Evolutionary conservation across 2,329 filamentous ascomycete genomes (phyloP).

Genomic region (Xylaria arbuscula): DNA sequence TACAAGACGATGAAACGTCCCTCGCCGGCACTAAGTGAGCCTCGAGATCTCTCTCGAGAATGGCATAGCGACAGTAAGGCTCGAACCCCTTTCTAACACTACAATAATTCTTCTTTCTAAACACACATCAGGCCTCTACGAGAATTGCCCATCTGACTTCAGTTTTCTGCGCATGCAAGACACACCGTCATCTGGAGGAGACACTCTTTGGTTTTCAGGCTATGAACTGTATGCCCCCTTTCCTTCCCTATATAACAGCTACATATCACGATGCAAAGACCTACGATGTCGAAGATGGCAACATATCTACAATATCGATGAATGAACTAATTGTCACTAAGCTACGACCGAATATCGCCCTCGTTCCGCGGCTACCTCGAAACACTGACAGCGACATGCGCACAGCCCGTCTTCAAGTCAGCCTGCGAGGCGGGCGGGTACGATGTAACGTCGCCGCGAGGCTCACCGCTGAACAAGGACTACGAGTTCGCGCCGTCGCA

Average conservation of each 20-base stretch:
- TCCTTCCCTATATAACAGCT: not conserved
- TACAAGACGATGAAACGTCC: constrained; percentile 53
- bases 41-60: constrained; percentile 49
- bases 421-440: constrained; percentile 53
- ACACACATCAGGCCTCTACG: constrained; percentile 44
- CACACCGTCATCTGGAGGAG: constrained; percentile 51
- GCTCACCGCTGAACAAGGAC: constrained; percentile 64
- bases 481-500: constrained; percentile 61
- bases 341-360: constrained; percentile 61
- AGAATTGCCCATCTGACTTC: constrained; percentile 50
- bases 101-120: constrained; percentile 1
- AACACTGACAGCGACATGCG: constrained; percentile 57
- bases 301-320: not conserved
- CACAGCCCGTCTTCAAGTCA: constrained; percentile 53
- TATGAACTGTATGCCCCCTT: constrained; percentile 51
- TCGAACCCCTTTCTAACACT: not conserved
- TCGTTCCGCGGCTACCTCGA: constrained; percentile 61
- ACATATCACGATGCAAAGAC: not conserved
- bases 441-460: constrained; percentile 57
- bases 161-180: constrained; percentile 49
- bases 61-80: constrained; percentile 52
- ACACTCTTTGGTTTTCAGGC: constrained; percentile 56
- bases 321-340: constrained; percentile 29
- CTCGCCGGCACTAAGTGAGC: constrained; percentile 43
- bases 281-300: not conserved